These are phyloP conservation scores for Luffa aegyptiaca DNA, from an alignment of 306 rosid species.

Conservation along the genomic window DNA sequence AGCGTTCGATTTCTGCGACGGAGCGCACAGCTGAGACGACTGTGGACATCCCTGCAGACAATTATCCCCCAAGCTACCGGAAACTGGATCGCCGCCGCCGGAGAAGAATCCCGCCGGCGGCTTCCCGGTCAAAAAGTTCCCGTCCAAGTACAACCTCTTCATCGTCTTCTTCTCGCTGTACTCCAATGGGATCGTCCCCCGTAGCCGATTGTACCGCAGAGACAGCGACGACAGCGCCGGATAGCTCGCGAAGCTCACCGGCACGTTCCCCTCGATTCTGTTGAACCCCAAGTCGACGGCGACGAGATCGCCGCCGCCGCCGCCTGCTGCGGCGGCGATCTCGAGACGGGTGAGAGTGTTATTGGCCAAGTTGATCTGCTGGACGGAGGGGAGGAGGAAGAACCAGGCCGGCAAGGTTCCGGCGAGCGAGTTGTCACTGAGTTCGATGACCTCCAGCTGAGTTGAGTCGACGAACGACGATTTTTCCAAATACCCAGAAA, in stretches of 20 bases:
- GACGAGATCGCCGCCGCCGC: slow-evolving; percentile 35
- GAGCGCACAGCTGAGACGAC: slow-evolving; percentile 50
- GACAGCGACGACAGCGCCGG: slow-evolving; percentile 56
- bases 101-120: slow-evolving; percentile 55
- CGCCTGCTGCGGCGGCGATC: slow-evolving; percentile 18
- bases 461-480: slow-evolving; percentile 29
- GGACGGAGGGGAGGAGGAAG: slow-evolving; percentile 54
- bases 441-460: slow-evolving; percentile 64
- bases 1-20: slow-evolving; percentile 65
- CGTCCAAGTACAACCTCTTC: slow-evolving; percentile 60
- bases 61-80: slow-evolving; percentile 88
- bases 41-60: slow-evolving; percentile 67
- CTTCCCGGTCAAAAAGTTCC: slow-evolving; percentile 60
- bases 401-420: slow-evolving; percentile 55
- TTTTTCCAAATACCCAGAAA: slow-evolving; percentile 48
- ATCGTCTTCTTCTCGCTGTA: slow-evolving; percentile 38
- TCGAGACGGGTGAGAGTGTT: slow-evolving; percentile 53
- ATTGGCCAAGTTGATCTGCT: slow-evolving; percentile 61
- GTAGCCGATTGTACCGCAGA: slow-evolving; percentile 56
- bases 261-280: slow-evolving; percentile 57
- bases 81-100: slow-evolving; percentile 17
- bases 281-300: slow-evolving; percentile 76
- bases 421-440: slow-evolving; percentile 49
- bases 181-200: slow-evolving; percentile 66
- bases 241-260: slow-evolving; percentile 43